A percentile compares a stretch with the other conserved stretches of the same genome.
Evolutionary conservation across 2,329 filamentous ascomycete species (phyloP).

Genomic region (Cladosporium sp.): DNA sequence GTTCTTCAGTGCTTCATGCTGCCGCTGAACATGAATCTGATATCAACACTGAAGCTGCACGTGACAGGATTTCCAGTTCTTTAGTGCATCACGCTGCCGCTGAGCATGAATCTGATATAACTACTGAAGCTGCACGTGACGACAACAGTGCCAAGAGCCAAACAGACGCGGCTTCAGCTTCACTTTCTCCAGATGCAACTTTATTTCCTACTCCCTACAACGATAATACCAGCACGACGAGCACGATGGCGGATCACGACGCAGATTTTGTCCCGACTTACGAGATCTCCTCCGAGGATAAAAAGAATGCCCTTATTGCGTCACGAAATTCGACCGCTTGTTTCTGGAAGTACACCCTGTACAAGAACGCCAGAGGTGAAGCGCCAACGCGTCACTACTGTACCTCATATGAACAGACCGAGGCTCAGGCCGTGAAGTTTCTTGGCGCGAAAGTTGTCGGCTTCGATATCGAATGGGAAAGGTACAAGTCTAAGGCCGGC

Average conservation of each 20-base stretch:
- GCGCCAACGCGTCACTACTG: constrained; percentile 75
- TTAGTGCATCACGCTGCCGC: background rate
- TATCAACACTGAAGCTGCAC: background rate
- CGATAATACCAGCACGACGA: background rate
- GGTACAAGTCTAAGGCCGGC: constrained; percentile 38
- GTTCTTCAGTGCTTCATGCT: background rate
- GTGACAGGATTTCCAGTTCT: background rate
- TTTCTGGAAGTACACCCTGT: constrained; percentile 64
- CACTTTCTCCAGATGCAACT: background rate
- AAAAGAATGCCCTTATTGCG: constrained; percentile 24
- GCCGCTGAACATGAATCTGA: background rate
- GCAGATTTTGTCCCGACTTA: constrained; percentile 19
- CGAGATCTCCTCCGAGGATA: constrained; percentile 25
- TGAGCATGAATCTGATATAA: background rate
- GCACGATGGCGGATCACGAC: constrained; percentile 3
- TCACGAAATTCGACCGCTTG: constrained; percentile 26
- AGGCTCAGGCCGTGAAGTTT: constrained; percentile 64
- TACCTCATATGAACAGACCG: constrained; percentile 61
- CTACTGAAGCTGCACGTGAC: background rate
- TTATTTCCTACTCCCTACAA: background rate
- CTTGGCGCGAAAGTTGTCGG: constrained; percentile 67
- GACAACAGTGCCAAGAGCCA: constrained; percentile 7
- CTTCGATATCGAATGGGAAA: constrained; percentile 84
- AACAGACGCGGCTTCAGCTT: background rate
- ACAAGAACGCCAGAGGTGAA: constrained; percentile 52